These are phyloP conservation scores for Leptosphaerulina australis DNA, from an alignment of 2,329 filamentous ascomycete species.

Conservation along the genomic window DNA sequence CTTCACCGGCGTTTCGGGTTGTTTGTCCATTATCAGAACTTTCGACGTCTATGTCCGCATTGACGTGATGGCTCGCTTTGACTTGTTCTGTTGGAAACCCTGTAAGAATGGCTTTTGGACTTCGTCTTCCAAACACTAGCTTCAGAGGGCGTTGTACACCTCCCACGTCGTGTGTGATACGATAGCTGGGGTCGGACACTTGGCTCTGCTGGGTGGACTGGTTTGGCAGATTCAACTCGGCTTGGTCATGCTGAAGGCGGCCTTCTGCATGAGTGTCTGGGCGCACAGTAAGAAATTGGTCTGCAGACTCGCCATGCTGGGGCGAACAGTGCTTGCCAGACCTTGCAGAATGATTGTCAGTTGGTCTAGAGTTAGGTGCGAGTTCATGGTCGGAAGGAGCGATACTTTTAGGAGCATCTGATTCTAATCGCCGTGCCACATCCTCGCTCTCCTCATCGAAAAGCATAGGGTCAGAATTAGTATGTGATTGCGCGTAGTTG, in stretches of 20 bases:
- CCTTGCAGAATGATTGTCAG: not conserved
- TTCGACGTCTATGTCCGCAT: conserved; percentile 8
- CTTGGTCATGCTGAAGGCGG: not conserved
- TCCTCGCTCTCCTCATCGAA: conserved; percentile 38
- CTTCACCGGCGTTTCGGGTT: not conserved
- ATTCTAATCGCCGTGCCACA: conserved; percentile 7
- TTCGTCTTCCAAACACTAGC: conserved; percentile 26
- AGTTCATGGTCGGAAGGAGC: not conserved
- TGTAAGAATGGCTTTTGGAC: conserved; percentile 9
- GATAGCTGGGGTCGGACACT: conserved; percentile 15
- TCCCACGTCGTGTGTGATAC: conserved; percentile 25
- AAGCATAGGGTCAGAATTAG: conserved; percentile 45
- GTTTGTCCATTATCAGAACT: not conserved
- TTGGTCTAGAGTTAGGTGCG: not conserved
- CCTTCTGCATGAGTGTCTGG: not conserved
- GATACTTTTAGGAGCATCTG: not conserved
- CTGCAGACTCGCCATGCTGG: conserved; percentile 6
- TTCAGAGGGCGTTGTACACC: conserved; percentile 25
- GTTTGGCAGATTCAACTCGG: not conserved
- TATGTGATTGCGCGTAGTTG: conserved; percentile 17
- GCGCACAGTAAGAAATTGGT: not conserved
- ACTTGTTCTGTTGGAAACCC: conserved; percentile 14
- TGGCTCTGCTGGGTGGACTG: conserved; percentile 9
- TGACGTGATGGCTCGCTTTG: conserved; percentile 22
- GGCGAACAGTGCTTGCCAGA: conserved; percentile 4